phyloP scores from a whole-genome alignment of 169 alveolate species.

The Plasmodium cynomolgi region DNA sequence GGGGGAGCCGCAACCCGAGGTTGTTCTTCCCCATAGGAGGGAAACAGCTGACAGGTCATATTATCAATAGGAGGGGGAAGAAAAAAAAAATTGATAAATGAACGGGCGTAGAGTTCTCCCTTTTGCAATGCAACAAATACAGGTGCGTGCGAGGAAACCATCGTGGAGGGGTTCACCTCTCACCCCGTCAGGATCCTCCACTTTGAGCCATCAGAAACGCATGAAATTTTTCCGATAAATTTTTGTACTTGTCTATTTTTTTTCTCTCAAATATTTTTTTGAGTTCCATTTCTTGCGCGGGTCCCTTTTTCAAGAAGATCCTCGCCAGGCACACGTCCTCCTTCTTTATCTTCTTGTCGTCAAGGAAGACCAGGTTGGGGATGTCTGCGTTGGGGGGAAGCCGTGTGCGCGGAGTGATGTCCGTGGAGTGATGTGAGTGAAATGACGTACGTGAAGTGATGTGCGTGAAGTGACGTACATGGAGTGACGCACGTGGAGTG shows the following conservation, averaged over 20 bases:
- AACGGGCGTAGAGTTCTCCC: neutral
- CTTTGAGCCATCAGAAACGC: slow-evolving; percentile 23
- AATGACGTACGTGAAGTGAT: neutral
- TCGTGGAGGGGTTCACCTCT: neutral
- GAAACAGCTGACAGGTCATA: no score
- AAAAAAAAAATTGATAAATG: neutral
- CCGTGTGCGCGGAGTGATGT: neutral
- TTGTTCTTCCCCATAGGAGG: no score
- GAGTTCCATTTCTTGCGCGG: slow-evolving; percentile 44
- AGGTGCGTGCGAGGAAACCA: neutral
- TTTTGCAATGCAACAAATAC: neutral
- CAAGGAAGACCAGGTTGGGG: slow-evolving; percentile 37
- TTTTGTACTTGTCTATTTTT: slow-evolving; percentile 54
- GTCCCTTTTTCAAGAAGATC: slow-evolving; percentile 38
- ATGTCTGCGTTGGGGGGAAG: slow-evolving; percentile 5
- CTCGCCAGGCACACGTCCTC: slow-evolving; percentile 58
- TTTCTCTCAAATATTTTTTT: slow-evolving; percentile 49
- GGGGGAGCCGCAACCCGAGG: no score
- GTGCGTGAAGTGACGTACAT: neutral
- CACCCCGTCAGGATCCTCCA: slow-evolving; percentile 3
- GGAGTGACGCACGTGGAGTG: neutral
- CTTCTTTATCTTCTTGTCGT: slow-evolving; percentile 53
- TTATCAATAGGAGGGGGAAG: no score
- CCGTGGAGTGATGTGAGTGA: neutral
- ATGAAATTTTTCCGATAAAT: slow-evolving; percentile 34